These are phyloP conservation scores for Calonectria pseudoturangicola DNA, from an alignment of 2,329 filamentous ascomycete genomes.

Conservation along the genomic window DNA sequence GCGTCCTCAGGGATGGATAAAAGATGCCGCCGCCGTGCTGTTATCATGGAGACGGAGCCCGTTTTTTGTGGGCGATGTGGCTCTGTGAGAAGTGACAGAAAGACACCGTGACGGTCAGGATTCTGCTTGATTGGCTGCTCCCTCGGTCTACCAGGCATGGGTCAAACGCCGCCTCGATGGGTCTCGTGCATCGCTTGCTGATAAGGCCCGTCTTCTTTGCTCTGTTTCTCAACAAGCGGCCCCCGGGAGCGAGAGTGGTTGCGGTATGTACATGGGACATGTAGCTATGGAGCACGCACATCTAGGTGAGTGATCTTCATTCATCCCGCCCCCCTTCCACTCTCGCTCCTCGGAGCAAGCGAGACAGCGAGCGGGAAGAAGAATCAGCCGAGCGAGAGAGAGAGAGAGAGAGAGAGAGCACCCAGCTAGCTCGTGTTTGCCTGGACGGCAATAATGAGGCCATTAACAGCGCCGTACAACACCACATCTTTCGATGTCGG, in stretches of 20 bases:
- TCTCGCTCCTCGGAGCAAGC: background rate
- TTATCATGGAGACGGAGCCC: background rate
- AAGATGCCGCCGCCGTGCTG: background rate
- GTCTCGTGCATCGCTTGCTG: slow-evolving; percentile 1
- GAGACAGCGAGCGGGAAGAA: background rate
- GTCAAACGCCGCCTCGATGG: slow-evolving; percentile 17
- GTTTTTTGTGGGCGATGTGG: slow-evolving; percentile 20
- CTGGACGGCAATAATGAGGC: slow-evolving; percentile 5
- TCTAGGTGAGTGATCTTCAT: background rate
- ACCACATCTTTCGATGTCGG: background rate
- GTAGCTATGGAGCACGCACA: too few relatives aligned
- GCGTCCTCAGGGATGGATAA: background rate
- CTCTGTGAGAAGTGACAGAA: slow-evolving; percentile 8
- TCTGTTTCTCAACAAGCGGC: background rate
- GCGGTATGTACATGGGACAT: too few relatives aligned
- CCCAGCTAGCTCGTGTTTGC: background rate
- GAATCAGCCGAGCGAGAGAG: slow-evolving; percentile 8
- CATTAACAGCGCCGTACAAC: background rate
- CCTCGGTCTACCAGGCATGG: slow-evolving; percentile 21
- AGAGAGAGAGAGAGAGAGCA: background rate
- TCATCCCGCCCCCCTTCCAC: background rate
- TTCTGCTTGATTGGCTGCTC: slow-evolving; percentile 6
- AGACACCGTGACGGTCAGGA: background rate
- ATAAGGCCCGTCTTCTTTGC: background rate
- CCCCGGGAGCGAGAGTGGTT: background rate